These are phyloP conservation scores for Ettlia oleoabundans DNA, from an alignment of 139 green algal species.

Conservation along the genomic window DNA sequence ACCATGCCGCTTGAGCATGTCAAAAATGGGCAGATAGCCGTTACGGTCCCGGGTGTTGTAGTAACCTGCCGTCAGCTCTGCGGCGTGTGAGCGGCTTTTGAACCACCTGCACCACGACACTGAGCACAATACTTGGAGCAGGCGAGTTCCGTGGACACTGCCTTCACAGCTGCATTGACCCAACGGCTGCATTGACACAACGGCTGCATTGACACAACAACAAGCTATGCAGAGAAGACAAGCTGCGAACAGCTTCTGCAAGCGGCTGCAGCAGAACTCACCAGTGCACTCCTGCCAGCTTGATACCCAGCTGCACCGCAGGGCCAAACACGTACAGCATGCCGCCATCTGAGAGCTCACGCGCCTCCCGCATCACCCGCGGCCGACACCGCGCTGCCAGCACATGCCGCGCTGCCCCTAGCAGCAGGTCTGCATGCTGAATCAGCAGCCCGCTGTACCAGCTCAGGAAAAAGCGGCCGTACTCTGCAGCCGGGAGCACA, in stretches of 20 bases:
- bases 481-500: slow-evolving; percentile 58
- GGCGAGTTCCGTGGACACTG: too few species aligned
- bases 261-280: too few species aligned
- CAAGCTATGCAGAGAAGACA: too few species aligned
- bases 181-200: too few species aligned
- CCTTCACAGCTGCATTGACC: too few species aligned
- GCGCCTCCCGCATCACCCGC: slow-evolving; percentile 58
- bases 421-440: slow-evolving; percentile 85
- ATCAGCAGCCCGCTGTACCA: slow-evolving; percentile 94
- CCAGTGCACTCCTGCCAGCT: slow-evolving; percentile 98
- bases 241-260: too few species aligned
- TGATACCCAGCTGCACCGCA: slow-evolving; percentile 78
- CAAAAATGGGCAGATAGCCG: slow-evolving; percentile 82
- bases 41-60: slow-evolving; percentile 96
- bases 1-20: slow-evolving; percentile 69
- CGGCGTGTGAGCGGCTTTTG: slow-evolving; percentile 90
- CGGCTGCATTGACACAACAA: too few species aligned
- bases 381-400: slow-evolving; percentile 53
- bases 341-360: slow-evolving; percentile 44
- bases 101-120: slow-evolving; percentile 77
- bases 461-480: slow-evolving; percentile 93
- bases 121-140: neutral
- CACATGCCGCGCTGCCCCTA: slow-evolving; percentile 66
- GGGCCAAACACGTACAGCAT: slow-evolving; percentile 46
- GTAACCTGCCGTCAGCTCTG: slow-evolving; percentile 97